A percentile compares a stretch with the other conserved stretches of the same genome.
Conservation (phyloP, 306 rosid species). For the Gleditsia sinensis region DNA sequence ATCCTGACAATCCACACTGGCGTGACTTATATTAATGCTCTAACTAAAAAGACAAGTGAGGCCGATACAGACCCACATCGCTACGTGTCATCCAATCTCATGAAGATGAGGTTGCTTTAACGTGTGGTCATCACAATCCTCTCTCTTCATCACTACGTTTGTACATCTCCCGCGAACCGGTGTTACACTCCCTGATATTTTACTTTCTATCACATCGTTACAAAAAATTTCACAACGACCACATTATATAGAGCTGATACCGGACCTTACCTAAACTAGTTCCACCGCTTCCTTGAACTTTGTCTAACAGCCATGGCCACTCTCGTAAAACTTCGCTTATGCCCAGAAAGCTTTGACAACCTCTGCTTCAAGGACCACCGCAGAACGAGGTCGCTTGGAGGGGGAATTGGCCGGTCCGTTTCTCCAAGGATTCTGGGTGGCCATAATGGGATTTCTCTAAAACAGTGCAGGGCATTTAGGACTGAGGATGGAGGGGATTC, state of each 20-base stretch:
- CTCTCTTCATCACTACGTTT: constrained; percentile 39
- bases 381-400: constrained; percentile 39
- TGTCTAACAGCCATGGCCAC: constrained; percentile 47
- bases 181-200: constrained; percentile 42
- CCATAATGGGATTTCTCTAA: constrained; percentile 45
- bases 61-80: constrained; percentile 32
- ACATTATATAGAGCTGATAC: neutral
- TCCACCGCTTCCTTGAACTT: constrained; percentile 16
- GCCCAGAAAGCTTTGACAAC: constrained; percentile 50
- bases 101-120: constrained; percentile 64
- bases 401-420: no score
- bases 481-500: constrained; percentile 59
- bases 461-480: constrained; percentile 68
- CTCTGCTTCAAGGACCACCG: constrained; percentile 23
- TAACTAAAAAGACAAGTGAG: neutral
- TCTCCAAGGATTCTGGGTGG: constrained; percentile 30
- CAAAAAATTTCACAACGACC: constrained; percentile 2
- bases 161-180: constrained; percentile 16
- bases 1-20: neutral
- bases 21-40: neutral
- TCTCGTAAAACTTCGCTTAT: constrained; percentile 54
- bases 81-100: constrained; percentile 56
- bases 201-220: constrained; percentile 20
- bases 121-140: constrained; percentile 90
- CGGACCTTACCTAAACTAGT: neutral